Evolutionary conservation across 495 filamentous ascomycete species (phyloP).

Genomic region (Talaromyces trachyspermus): DNA sequence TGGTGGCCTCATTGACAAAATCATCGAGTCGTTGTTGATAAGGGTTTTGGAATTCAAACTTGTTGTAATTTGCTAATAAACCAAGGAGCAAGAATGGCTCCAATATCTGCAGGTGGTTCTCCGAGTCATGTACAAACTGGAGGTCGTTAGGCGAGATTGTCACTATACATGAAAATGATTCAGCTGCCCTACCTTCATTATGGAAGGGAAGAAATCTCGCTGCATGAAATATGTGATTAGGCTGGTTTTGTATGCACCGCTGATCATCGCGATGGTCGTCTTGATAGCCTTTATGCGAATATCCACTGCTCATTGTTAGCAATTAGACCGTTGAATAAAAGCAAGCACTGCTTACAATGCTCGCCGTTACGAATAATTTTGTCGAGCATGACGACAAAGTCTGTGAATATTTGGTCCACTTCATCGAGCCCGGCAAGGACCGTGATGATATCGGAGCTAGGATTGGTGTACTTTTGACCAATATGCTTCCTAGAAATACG

Average conservation of each 20-base stretch:
- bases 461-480: constrained; percentile 92
- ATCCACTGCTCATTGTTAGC: too few species aligned
- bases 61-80: constrained; percentile 96
- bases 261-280: constrained; percentile 75
- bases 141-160: not conserved
- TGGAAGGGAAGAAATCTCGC: constrained; percentile 83
- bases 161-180: not conserved
- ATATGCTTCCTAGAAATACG: constrained; percentile 70
- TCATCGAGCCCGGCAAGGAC: constrained; percentile 81
- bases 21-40: constrained; percentile 93
- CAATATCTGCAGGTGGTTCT: constrained; percentile 51
- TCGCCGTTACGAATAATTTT: constrained; percentile 70
- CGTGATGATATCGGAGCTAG: constrained; percentile 89
- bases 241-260: constrained; percentile 88
- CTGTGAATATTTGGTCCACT: constrained; percentile 76
- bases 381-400: constrained; percentile 81
- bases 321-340: too few species aligned
- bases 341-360: constrained; percentile 46
- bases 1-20: constrained; percentile 87
- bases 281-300: constrained; percentile 72
- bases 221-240: constrained; percentile 93
- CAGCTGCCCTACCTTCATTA: constrained; percentile 73
- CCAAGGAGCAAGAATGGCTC: constrained; percentile 80
- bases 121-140: constrained; percentile 80
- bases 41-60: constrained; percentile 97